Evolutionary conservation across 176 grass and related monocot species (phyloP), one percentile per base, ranked within the genome.

Genomic region (Hyparrhenia diplandra): DNA sequence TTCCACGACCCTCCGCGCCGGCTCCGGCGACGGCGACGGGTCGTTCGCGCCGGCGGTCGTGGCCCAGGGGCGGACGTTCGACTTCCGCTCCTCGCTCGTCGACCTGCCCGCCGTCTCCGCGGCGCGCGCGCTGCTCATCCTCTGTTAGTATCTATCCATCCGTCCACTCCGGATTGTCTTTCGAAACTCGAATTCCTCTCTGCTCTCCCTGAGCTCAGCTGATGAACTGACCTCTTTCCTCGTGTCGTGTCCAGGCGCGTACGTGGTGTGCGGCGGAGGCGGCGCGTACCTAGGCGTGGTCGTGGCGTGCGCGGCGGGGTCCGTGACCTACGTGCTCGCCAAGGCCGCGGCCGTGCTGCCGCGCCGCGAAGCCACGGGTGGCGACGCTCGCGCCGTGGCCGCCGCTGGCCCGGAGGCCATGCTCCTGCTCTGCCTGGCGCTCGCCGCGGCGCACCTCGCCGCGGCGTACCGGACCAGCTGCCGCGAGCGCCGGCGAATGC

Each of bases 401-500:
- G n/a, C n/a, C n/a, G 27, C 76, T 23, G 34, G 71, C 0, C 70
- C 86, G 8, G 90, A 86, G 54, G 81, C 86, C 25, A 82, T 94
- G 88, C 84, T 98, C 16, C 25, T 94, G 74, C 77, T 81, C 16
- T 98, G 92, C n/a, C 21, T 98, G 31, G 71, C 90, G 10, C 84
- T 98, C 72, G 92, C 95, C 32, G 61, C 84, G 64, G 95, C 95
- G 64, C 95, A 98, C 83, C 25, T 98, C 32, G 92, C 80, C 57
- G 90, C 78, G 11, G 95, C 95, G 9, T 98, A 98, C 73, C 90
- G 95, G 66, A 88, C 95, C 67, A 98, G 88, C 73, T 98, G 90
- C 88, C 74, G 90, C 74, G 92, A 98, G 88, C 92, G 95, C 42
- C 83, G 92, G 18, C 93, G 93, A n/a, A 41, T 93, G 80, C 87